These are phyloP conservation scores for Vaccinium corymbosum DNA, from an alignment of 148 eudicot genomes.

Conservation along the genomic window DNA sequence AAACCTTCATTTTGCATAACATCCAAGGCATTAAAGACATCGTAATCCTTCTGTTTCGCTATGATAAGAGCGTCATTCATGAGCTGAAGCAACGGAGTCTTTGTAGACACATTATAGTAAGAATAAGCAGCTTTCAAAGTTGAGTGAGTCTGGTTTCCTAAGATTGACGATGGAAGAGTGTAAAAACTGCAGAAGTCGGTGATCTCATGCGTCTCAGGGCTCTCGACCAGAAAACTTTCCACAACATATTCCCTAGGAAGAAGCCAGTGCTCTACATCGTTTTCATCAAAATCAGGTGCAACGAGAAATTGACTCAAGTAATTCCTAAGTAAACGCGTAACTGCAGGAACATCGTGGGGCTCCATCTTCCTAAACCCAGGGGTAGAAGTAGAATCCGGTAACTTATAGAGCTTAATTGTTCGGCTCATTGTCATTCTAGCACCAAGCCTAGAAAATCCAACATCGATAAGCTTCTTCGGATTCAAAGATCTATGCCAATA, in stretches of 20 bases:
- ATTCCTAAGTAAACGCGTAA: conserved; percentile 66
- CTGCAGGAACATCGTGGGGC: conserved; percentile 78
- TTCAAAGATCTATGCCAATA: conserved; percentile 84
- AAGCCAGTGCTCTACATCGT: conserved; percentile 92
- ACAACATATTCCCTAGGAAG: conserved; percentile 72
- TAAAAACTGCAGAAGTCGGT: conserved; percentile 92
- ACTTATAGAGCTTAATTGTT: conserved; percentile 79
- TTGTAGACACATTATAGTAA: conserved; percentile 79
- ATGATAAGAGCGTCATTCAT: conserved; percentile 86
- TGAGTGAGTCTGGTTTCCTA: conserved; percentile 62
- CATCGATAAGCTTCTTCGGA: conserved; percentile 90
- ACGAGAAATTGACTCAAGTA: conserved; percentile 64
- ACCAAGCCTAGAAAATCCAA: conserved; percentile 86
- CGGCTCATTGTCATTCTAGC: conserved; percentile 95
- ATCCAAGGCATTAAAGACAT: conserved; percentile 86
- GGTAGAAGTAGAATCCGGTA: conserved; percentile 63
- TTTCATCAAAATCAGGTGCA: conserved; percentile 82
- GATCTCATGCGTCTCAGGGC: conserved; percentile 68
- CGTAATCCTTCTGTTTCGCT: conserved; percentile 71
- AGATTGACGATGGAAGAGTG: conserved; percentile 77
- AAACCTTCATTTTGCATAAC: conserved; percentile 80
- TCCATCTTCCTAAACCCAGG: conserved; percentile 92
- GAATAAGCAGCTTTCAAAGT: conserved; percentile 84
- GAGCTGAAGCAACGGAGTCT: conserved; percentile 75
- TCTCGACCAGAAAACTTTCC: conserved; percentile 77